Evolutionary conservation across 352 stramenopile species (phyloP).

Genomic region (Globisporangium alternatum): DNA sequence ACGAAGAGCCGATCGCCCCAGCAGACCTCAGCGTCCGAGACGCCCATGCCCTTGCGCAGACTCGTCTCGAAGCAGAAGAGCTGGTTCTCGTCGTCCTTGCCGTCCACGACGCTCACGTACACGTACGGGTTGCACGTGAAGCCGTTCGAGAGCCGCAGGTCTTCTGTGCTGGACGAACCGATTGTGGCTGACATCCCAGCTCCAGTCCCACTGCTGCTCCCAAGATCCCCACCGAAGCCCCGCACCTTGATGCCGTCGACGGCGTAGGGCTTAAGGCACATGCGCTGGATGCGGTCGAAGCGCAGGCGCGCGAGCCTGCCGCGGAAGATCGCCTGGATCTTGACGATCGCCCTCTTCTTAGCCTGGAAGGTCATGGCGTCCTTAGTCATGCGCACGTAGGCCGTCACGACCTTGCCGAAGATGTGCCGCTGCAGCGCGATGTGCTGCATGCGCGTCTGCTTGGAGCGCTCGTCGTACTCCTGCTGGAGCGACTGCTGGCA

Average conservation of each 20-base stretch:
- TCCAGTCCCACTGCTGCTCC: neutral
- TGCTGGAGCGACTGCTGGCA: constrained; percentile 43
- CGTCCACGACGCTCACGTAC: constrained; percentile 66
- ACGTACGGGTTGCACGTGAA: constrained; percentile 76
- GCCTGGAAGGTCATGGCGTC: constrained; percentile 50
- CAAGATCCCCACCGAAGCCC: constrained; percentile 13
- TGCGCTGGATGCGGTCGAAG: constrained; percentile 46
- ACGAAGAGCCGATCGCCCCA: constrained; percentile 68
- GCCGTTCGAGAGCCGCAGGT: constrained; percentile 59
- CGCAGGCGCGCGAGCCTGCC: constrained; percentile 47
- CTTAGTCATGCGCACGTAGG: constrained; percentile 67
- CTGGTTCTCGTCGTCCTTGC: constrained; percentile 58
- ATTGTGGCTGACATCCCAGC: neutral
- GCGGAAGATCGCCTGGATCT: constrained; percentile 52
- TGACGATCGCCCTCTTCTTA: constrained; percentile 57
- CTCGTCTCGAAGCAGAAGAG: constrained; percentile 72
- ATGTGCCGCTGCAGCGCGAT: constrained; percentile 45
- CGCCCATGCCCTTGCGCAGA: constrained; percentile 28
- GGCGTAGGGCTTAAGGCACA: constrained; percentile 53
- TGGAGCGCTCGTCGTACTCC: constrained; percentile 59
- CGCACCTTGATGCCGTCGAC: constrained; percentile 39
- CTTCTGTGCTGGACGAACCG: constrained; percentile 22
- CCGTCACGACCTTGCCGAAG: constrained; percentile 50
- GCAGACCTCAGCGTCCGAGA: constrained; percentile 31
- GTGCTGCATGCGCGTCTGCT: constrained; percentile 31